phyloP scores from a whole-genome alignment of 208 protist species.

The Pavlovales sp. region DNA sequence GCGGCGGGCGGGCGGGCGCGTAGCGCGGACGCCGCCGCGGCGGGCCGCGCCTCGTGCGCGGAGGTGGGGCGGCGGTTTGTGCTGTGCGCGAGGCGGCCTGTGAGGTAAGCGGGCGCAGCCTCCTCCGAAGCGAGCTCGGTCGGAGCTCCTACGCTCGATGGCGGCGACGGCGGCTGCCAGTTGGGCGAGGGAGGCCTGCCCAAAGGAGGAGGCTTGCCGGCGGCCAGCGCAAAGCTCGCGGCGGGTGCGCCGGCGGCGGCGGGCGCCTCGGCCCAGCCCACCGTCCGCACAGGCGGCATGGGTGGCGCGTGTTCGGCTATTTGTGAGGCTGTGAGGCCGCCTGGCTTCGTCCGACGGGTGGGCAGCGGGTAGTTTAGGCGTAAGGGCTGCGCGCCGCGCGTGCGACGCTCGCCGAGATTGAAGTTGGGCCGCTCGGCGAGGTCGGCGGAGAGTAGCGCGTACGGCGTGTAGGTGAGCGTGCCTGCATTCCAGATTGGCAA shows the following conservation, averaged over 20 bases:
- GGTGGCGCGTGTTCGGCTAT: too few relatives aligned
- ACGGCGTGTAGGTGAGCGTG: background rate
- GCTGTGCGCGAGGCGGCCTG: background rate
- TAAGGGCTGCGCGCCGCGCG: background rate
- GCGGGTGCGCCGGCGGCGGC: too few relatives aligned
- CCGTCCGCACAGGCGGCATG: too few relatives aligned
- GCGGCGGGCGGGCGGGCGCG: too few relatives aligned
- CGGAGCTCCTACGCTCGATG: background rate
- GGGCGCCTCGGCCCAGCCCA: too few relatives aligned
- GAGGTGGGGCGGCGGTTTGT: background rate
- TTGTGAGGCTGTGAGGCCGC: too few relatives aligned
- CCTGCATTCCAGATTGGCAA: background rate
- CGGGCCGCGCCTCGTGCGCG: too few relatives aligned
- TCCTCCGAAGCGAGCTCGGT: background rate
- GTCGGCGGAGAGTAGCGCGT: background rate
- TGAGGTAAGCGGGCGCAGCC: background rate
- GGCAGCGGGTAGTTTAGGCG: background rate
- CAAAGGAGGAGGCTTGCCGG: too few relatives aligned
- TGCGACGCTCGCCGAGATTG: background rate
- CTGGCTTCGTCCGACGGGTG: too few relatives aligned
- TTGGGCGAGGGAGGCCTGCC: too few relatives aligned
- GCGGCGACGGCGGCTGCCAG: background rate
- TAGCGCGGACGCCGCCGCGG: background rate
- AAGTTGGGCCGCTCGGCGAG: background rate
- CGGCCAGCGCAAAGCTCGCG: too few relatives aligned